These are phyloP conservation scores for Lasiodiplodia citricola DNA, from an alignment of 2,329 filamentous ascomycete species.

Conservation along the genomic window DNA sequence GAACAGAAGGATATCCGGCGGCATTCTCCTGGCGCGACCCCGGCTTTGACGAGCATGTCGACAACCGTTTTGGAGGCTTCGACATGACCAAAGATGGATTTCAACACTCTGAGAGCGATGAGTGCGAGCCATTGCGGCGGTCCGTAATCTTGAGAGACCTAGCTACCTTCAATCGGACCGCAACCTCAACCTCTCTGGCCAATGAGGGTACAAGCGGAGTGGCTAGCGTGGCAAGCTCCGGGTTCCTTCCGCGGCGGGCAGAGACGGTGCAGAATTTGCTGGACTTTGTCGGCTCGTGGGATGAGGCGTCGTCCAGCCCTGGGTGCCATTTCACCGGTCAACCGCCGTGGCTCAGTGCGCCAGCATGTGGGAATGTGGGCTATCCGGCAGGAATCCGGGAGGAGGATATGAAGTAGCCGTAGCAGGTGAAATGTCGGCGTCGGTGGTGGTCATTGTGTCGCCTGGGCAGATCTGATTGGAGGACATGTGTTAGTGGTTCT, in stretches of 20 bases:
- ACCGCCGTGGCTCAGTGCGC: conserved; percentile 10
- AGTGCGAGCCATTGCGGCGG: conserved; percentile 3
- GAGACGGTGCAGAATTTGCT: not conserved
- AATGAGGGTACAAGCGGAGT: conserved; percentile 23
- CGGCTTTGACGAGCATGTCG: conserved; percentile 4
- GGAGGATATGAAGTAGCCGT: conserved; percentile 11
- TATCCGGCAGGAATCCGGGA: conserved; percentile 18
- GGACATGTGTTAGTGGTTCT: not conserved
- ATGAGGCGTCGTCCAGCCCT: conserved; percentile 1
- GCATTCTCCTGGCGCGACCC: conserved; percentile 9
- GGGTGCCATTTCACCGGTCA: conserved; percentile 15
- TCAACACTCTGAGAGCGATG: conserved; percentile 1
- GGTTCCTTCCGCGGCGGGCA: conserved; percentile 9
- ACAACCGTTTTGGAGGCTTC: conserved; percentile 17
- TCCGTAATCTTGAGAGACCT: conserved; percentile 20
- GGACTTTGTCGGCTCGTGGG: conserved; percentile 15
- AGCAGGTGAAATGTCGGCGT: not conserved
- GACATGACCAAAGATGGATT: conserved; percentile 16
- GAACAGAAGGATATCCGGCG: not conserved
- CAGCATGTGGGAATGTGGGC: not conserved
- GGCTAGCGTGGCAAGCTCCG: conserved; percentile 12
- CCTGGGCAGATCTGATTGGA: not conserved
- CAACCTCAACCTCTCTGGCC: conserved; percentile 2
- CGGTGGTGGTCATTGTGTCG: not conserved
- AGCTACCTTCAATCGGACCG: conserved; percentile 14